A percentile compares a stretch with the other conserved stretches of the same genome.
These are phyloP conservation scores for Blastobotrys indianensis DNA, from an alignment of 1,139 yeast genomes.

Conservation along the genomic window DNA sequence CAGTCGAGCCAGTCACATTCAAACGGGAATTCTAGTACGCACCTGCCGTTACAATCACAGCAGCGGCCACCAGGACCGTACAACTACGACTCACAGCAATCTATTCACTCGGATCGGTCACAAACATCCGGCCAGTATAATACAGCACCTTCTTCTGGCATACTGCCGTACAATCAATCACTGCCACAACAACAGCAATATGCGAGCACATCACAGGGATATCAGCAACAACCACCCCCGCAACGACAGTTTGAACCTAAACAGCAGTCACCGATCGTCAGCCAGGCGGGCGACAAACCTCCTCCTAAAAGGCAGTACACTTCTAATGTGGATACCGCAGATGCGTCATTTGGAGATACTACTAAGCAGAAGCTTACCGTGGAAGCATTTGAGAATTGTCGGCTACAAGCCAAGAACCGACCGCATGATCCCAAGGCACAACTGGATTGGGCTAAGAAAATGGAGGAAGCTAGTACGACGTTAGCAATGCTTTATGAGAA, in stretches of 20 bases:
- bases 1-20: slow-evolving; percentile 4
- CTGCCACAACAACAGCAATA: slow-evolving; percentile 1
- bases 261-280: slow-evolving; percentile 2
- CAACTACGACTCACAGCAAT: slow-evolving; percentile 5
- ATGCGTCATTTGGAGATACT: slow-evolving; percentile 10
- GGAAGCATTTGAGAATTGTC: slow-evolving; percentile 28
- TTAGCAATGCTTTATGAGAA: slow-evolving; percentile 31
- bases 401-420: slow-evolving; percentile 27
- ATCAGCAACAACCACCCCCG: slow-evolving; percentile 9
- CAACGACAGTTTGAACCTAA: not conserved
- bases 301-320: slow-evolving; percentile 27
- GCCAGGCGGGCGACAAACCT: slow-evolving; percentile 17
- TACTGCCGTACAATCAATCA: slow-evolving; percentile 3
- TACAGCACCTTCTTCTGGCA: too few species aligned
- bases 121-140: slow-evolving; percentile 2
- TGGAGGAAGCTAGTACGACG: slow-evolving; percentile 32
- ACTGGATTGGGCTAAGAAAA: slow-evolving; percentile 35
- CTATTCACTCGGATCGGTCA: too few species aligned
- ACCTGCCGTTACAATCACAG: slow-evolving; percentile 6
- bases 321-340: slow-evolving; percentile 12
- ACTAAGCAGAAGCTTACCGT: slow-evolving; percentile 23
- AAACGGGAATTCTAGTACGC: not conserved
- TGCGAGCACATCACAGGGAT: slow-evolving; percentile 1
- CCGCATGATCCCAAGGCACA: slow-evolving; percentile 31
- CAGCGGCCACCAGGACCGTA: slow-evolving; percentile 8